A percentile compares a stretch with the other conserved stretches of the same genome.
Conservation (phyloP, 257 asterid species). For the Nicotiana sylvestris region DNA sequence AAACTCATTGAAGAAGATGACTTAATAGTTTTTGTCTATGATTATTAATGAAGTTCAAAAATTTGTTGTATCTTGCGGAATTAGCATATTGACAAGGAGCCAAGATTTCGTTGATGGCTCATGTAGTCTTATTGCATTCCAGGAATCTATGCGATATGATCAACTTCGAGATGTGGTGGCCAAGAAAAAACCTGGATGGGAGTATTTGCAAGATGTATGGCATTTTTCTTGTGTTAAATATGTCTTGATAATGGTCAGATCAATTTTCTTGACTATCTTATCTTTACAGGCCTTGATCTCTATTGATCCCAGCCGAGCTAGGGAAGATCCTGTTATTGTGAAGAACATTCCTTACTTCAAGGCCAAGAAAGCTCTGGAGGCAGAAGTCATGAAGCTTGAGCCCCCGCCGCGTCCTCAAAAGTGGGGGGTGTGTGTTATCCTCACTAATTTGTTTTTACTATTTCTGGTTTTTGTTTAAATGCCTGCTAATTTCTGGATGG, state of each 20-base stretch:
- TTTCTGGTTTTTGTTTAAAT: neutral
- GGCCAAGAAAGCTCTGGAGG: slow-evolving; percentile 77
- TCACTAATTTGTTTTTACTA: neutral
- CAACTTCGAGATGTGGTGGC: slow-evolving; percentile 84
- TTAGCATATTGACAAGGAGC: neutral
- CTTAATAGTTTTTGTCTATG: neutral
- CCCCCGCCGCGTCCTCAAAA: slow-evolving; percentile 81
- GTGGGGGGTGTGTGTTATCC: slow-evolving; percentile 67
- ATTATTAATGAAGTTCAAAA: too few relatives aligned
- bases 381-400: slow-evolving; percentile 83
- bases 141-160: slow-evolving; percentile 91
- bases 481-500: neutral
- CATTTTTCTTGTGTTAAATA: slow-evolving; percentile 5
- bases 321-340: slow-evolving; percentile 79
- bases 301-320: slow-evolving; percentile 83
- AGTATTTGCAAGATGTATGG: slow-evolving; percentile 83
- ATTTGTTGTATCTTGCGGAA: too few relatives aligned
- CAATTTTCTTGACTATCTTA: slow-evolving; percentile 11
- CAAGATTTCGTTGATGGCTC: neutral
- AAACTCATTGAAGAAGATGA: neutral
- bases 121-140: slow-evolving; percentile 17
- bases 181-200: slow-evolving; percentile 95
- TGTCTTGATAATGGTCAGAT: neutral
- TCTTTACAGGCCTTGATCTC: slow-evolving; percentile 78
- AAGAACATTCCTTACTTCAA: slow-evolving; percentile 70